Percentiles rank a stretch among this genome's conserved stretches.
Conservation (phyloP, 495 filamentous ascomycete species). For the Darksidea phi region DNA sequence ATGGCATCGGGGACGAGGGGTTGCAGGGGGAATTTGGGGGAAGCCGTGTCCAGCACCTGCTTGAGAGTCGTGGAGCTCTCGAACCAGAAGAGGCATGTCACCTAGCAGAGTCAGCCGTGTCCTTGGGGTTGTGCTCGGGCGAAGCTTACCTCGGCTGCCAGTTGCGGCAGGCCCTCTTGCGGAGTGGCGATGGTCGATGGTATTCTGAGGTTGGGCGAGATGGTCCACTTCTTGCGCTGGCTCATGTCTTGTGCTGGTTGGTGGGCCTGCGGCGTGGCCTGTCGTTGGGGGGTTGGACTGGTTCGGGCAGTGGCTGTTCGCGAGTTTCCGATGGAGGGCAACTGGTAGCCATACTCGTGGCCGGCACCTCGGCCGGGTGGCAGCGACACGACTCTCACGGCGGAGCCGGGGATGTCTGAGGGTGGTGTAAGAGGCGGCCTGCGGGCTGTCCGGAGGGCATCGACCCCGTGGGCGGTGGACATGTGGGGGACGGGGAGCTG, state of each 20-base stretch:
- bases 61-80: conserved; percentile 77
- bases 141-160: conserved; percentile 36
- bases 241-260: conserved; percentile 13
- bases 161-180: conserved; percentile 34
- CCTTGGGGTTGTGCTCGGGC: background rate
- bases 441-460: conserved; percentile 3
- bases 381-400: conserved; percentile 28
- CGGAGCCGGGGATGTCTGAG: conserved; percentile 18
- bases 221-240: conserved; percentile 23
- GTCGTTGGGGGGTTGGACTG: conserved; percentile 12
- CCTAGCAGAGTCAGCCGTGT: conserved; percentile 50
- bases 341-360: conserved; percentile 20
- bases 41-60: conserved; percentile 65
- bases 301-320: conserved; percentile 13
- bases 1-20: conserved; percentile 68
- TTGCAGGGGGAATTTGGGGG: conserved; percentile 49
- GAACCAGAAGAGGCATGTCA: conserved; percentile 98
- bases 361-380: conserved; percentile 16
- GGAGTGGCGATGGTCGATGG: conserved; percentile 32
- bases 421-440: conserved; percentile 29
- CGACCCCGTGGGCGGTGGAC: conserved; percentile 5
- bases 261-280: background rate
- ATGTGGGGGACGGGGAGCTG: conserved; percentile 29
- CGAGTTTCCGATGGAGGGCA: conserved; percentile 28
- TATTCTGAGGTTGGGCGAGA: conserved; percentile 35